Evolutionary conservation across 257 asterid genomes (phyloP).

Genomic region (Voacanga thouarsii): DNA sequence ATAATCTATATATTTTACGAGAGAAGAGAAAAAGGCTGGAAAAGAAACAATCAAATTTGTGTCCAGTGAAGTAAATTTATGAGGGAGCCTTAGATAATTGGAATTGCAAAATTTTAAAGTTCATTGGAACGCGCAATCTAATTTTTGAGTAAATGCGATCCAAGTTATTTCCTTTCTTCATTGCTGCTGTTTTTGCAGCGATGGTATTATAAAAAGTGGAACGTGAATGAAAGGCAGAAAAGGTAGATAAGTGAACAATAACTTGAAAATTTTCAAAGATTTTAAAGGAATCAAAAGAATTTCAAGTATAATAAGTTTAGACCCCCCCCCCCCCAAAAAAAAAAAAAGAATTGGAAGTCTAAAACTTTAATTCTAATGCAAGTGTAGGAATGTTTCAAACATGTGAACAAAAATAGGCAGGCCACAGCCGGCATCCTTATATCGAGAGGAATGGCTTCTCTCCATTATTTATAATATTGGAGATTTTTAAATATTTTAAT

Average conservation of each 20-base stretch:
- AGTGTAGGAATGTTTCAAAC: not conserved
- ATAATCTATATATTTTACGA: constrained; percentile 4
- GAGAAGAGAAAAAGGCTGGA: not conserved
- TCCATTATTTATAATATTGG: too few species aligned
- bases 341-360: not conserved
- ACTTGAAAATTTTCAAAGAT: not conserved
- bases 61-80: not conserved
- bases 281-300: not conserved
- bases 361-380: not conserved
- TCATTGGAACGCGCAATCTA: too few species aligned
- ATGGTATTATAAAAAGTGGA: not conserved
- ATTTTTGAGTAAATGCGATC: not conserved
- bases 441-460: too few species aligned
- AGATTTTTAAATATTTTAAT: too few species aligned
- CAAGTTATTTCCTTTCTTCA: not conserved
- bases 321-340: too few species aligned
- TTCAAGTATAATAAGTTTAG: not conserved
- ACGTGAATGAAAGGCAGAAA: not conserved
- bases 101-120: not conserved
- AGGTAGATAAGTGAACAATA: not conserved
- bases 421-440: not conserved
- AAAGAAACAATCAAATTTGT: not conserved
- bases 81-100: not conserved
- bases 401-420: not conserved
- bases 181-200: not conserved